Evolutionary conservation across 306 rosid genomes (phyloP).

Genomic region (Corylus heterophylla): DNA sequence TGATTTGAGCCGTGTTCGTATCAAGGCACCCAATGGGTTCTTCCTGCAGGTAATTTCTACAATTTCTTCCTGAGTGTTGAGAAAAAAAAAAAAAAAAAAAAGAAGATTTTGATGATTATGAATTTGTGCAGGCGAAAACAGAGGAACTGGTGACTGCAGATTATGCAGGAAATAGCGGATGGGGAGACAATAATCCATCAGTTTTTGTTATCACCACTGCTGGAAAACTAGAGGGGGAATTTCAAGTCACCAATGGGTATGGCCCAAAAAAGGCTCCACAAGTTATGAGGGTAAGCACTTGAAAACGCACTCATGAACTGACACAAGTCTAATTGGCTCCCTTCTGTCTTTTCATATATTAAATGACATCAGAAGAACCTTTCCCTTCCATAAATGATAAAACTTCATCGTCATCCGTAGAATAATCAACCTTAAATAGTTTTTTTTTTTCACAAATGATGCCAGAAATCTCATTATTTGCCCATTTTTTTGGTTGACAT

Average conservation of each 20-base stretch:
- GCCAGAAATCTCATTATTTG: too few species aligned
- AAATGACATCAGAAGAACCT: too few species aligned
- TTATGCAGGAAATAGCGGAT: conserved; percentile 36
- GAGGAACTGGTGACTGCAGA: conserved; percentile 60
- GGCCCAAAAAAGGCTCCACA: conserved; percentile 52
- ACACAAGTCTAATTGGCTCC: not conserved
- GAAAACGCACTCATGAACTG: not conserved
- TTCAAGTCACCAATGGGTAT: conserved; percentile 71
- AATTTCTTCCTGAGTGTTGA: not conserved
- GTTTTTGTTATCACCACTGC: conserved; percentile 40
- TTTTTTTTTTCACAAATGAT: too few species aligned
- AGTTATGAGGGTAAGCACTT: conserved; percentile 52
- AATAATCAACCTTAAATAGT: too few species aligned
- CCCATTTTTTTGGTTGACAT: too few species aligned
- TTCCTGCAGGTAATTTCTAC: conserved; percentile 56
- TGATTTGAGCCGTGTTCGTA: conserved; percentile 46
- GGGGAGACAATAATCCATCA: conserved; percentile 67
- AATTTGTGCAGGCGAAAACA: conserved; percentile 49
- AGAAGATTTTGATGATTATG: not conserved
- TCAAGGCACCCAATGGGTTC: conserved; percentile 60
- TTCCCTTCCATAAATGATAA: too few species aligned
- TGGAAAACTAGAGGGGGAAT: conserved; percentile 51
- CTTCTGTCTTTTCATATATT: not conserved
- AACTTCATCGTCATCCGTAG: too few species aligned
- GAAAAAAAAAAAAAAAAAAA: too few species aligned